Percentiles rank a stretch among this genome's conserved stretches.
These are phyloP conservation scores for Aspergillus pseudotamarii DNA, from an alignment of 2,329 filamentous ascomycete genomes.

Conservation along the genomic window DNA sequence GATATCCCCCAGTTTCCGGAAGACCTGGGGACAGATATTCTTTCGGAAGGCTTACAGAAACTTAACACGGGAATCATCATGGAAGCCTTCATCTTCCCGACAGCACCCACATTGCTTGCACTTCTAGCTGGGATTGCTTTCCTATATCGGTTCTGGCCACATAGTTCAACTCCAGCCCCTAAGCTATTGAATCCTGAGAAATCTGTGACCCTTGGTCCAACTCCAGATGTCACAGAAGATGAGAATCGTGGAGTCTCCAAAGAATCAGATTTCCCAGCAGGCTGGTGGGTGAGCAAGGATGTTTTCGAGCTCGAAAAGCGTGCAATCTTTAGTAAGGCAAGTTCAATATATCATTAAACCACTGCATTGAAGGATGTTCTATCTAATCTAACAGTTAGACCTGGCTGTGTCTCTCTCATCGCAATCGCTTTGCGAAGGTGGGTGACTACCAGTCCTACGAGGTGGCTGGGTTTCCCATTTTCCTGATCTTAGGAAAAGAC, in stretches of 20 bases:
- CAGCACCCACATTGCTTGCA: slow-evolving; percentile 10
- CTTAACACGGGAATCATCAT: neutral
- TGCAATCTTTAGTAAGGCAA: slow-evolving; percentile 53
- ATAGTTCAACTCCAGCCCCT: neutral
- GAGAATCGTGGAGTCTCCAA: slow-evolving; percentile 33
- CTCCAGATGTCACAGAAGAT: neutral
- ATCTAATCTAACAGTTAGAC: slow-evolving; percentile 21
- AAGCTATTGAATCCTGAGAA: neutral
- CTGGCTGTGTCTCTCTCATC: slow-evolving; percentile 41
- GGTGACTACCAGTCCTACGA: slow-evolving; percentile 62
- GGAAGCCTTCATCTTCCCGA: neutral
- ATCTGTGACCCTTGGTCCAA: neutral
- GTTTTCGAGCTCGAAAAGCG: slow-evolving; percentile 53
- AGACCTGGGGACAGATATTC: neutral
- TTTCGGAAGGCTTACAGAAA: neutral
- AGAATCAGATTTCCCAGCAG: slow-evolving; percentile 45
- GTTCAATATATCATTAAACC: neutral
- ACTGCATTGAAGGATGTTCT: neutral
- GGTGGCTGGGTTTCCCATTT: slow-evolving; percentile 59
- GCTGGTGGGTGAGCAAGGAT: slow-evolving; percentile 43
- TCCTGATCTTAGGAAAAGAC: slow-evolving; percentile 56
- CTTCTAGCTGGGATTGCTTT: slow-evolving; percentile 14
- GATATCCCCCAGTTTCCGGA: neutral
- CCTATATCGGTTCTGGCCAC: slow-evolving; percentile 15
- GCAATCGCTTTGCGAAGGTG: slow-evolving; percentile 51